phyloP scores from a whole-genome alignment of 257 asterid genomes.

The Solanum sparsipilum region DNA sequence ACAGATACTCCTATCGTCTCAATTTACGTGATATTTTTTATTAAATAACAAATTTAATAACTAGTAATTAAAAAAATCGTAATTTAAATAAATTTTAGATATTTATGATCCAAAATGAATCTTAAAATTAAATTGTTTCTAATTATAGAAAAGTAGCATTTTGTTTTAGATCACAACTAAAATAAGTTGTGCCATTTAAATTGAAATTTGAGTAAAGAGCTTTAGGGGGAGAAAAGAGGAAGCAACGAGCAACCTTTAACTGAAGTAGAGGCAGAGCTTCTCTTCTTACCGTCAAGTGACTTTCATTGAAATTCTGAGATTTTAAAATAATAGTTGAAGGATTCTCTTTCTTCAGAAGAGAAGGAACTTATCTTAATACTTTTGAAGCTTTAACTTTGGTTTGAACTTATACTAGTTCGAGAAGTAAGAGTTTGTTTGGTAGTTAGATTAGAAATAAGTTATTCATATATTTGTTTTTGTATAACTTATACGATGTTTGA shows the following conservation, averaged over 20 bases:
- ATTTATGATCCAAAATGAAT: neutral
- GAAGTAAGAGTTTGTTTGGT: neutral
- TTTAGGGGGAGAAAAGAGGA: neutral
- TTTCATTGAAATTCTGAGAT: neutral
- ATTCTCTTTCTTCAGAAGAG: neutral
- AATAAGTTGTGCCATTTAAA: neutral
- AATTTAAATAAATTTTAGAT: neutral
- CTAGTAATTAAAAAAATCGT: neutral
- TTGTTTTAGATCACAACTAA: neutral
- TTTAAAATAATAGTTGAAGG: neutral
- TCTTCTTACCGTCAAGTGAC: neutral
- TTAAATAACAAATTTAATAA: neutral
- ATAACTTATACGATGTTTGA: no score
- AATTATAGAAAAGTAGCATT: neutral
- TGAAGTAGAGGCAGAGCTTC: neutral
- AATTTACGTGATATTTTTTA: neutral
- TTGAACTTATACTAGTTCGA: neutral
- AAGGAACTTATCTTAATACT: neutral
- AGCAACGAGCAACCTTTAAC: neutral
- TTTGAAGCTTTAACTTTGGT: neutral
- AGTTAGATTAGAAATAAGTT: no score
- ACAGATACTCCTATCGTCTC: neutral
- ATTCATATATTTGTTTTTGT: no score
- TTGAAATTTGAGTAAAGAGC: neutral
- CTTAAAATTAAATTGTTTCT: neutral